Evolutionary conservation across 2,329 filamentous ascomycete genomes (phyloP).

Genomic region (Dactylonectria estremocensis): DNA sequence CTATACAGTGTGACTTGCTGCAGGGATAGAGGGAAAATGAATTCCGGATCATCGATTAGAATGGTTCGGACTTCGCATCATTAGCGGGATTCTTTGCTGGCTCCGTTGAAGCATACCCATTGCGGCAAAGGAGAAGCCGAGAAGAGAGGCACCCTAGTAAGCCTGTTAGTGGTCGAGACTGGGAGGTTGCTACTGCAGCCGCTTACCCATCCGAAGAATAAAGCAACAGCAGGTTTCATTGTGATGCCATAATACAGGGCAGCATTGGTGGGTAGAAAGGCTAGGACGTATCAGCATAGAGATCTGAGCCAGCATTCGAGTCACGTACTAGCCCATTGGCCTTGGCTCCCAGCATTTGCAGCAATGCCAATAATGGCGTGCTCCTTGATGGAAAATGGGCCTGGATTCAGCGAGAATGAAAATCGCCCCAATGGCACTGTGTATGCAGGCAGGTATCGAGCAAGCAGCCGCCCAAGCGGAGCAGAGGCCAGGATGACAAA

Average conservation of each 20-base stretch:
- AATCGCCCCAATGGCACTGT: conserved; percentile 63
- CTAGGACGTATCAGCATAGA: neutral
- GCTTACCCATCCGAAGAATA: conserved; percentile 22
- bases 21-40: conserved; percentile 11
- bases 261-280: conserved; percentile 71
- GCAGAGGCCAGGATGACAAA: conserved; percentile 73
- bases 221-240: conserved; percentile 12
- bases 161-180: neutral
- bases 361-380: conserved; percentile 71
- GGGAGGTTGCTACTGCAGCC: neutral
- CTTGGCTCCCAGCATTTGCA: conserved; percentile 67
- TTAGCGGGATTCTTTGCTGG: neutral
- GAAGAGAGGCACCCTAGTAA: conserved; percentile 6
- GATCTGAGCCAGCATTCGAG: conserved; percentile 57
- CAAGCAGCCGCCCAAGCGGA: conserved; percentile 68
- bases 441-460: conserved; percentile 64
- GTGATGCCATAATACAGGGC: conserved; percentile 51
- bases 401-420: conserved; percentile 69
- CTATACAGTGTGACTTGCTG: conserved; percentile 17
- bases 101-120: neutral
- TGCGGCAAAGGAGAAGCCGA: conserved; percentile 12
- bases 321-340: conserved; percentile 67
- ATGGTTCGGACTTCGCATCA: conserved; percentile 1
- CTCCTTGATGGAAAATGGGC: conserved; percentile 71
- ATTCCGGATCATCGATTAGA: conserved; percentile 19